Percentiles rank a stretch among this genome's conserved stretches.
phyloP scores from a whole-genome alignment of 148 eudicot species.

The Drosera capensis region DNA sequence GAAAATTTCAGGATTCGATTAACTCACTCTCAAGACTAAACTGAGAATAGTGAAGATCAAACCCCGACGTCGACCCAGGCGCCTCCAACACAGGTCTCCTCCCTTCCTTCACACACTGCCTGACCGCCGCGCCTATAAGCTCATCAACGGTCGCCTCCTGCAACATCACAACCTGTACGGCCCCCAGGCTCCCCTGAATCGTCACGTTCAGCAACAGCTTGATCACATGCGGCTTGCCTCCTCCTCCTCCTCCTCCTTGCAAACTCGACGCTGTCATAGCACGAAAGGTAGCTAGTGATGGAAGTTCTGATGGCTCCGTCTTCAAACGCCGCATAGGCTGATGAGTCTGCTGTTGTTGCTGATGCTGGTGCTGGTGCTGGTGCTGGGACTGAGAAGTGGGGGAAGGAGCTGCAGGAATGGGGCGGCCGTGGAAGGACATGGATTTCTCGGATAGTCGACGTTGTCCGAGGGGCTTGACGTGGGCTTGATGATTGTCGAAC shows the following conservation, averaged over 20 bases:
- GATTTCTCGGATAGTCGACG: no score
- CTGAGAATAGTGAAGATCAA: constrained; percentile 70
- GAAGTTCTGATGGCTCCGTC: constrained; percentile 46
- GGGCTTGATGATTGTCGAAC: no score
- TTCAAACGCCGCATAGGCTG: constrained; percentile 31
- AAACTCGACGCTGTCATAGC: neutral
- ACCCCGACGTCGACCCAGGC: constrained; percentile 12
- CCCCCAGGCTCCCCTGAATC: constrained; percentile 52
- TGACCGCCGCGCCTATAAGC: constrained; percentile 33
- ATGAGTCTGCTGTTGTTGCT: neutral
- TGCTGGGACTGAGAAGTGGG: neutral
- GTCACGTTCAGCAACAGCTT: constrained; percentile 60
- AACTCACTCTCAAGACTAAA: constrained; percentile 71
- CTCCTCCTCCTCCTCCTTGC: neutral
- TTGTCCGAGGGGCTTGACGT: no score
- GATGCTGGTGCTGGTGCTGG: neutral
- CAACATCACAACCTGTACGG: constrained; percentile 46
- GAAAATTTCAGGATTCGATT: neutral
- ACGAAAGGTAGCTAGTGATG: constrained; percentile 3
- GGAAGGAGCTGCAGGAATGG: constrained; percentile 1
- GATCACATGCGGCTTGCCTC: constrained; percentile 23
- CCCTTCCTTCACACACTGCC: constrained; percentile 49
- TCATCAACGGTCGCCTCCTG: constrained; percentile 48
- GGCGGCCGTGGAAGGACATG: constrained; percentile 38
- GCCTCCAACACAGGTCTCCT: constrained; percentile 33